Evolutionary conservation across 1,139 yeast species (phyloP).

Genomic region (Saccharomyces pastorianus): DNA sequence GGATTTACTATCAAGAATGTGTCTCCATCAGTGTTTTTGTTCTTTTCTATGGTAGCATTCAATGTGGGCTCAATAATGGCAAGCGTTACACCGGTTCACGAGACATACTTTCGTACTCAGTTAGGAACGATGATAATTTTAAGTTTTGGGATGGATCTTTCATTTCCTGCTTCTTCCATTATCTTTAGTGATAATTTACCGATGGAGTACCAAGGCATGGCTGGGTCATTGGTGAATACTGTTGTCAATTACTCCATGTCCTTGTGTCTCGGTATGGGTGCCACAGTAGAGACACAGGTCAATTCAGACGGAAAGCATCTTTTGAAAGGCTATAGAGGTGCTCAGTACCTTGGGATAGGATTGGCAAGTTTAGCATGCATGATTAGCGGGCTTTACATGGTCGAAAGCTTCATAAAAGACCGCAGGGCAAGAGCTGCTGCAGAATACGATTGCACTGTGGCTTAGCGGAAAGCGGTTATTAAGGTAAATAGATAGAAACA

Average conservation of each 20-base stretch:
- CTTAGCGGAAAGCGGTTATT: neutral
- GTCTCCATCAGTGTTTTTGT: constrained; percentile 40
- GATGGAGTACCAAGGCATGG: constrained; percentile 49
- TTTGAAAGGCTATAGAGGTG: constrained; percentile 39
- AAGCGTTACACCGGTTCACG: constrained; percentile 42
- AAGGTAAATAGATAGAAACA: neutral
- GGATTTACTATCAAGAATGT: constrained; percentile 37
- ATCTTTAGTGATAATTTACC: constrained; percentile 46
- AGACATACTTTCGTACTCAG: constrained; percentile 39
- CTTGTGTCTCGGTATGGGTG: constrained; percentile 44
- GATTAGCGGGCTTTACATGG: constrained; percentile 9
- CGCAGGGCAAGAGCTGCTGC: neutral
- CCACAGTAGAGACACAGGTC: constrained; percentile 40
- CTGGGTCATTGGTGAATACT: constrained; percentile 49
- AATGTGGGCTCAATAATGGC: constrained; percentile 43
- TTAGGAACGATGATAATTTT: constrained; percentile 44
- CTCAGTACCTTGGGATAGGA: constrained; percentile 34
- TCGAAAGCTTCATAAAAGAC: constrained; percentile 3
- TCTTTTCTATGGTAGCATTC: constrained; percentile 40
- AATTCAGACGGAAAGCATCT: constrained; percentile 23
- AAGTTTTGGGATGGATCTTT: constrained; percentile 53
- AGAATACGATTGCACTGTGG: neutral
- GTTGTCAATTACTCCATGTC: constrained; percentile 49
- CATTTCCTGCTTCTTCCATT: constrained; percentile 51
- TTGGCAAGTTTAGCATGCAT: constrained; percentile 18